Conservation (phyloP, 306 rosid genomes). For the Parietaria judaica region DNA sequence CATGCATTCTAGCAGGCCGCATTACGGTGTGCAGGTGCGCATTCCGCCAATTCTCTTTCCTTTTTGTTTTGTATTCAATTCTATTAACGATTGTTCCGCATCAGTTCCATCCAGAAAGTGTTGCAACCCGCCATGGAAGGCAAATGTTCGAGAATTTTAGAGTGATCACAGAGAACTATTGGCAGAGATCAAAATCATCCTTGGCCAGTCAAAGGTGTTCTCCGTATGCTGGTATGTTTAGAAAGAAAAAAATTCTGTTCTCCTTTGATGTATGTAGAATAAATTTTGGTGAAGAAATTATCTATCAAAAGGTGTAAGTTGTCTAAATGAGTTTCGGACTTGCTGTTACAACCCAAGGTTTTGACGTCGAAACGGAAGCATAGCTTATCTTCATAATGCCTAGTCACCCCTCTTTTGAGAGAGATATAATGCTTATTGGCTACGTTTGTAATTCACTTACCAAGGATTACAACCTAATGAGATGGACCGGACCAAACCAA, state of each 20-base stretch:
- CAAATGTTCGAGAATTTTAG: constrained; percentile 82
- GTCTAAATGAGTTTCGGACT: too few species aligned
- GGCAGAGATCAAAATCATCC: constrained; percentile 53
- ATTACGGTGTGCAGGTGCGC: constrained; percentile 93
- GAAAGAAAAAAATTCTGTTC: constrained; percentile 11
- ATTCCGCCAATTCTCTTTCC: constrained; percentile 16
- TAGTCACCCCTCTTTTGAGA: too few species aligned
- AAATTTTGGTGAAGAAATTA: neutral
- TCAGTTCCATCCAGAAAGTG: constrained; percentile 99
- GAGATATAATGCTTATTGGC: too few species aligned
- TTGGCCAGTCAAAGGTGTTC: constrained; percentile 21
- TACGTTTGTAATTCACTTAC: too few species aligned
- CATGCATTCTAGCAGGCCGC: constrained; percentile 84
- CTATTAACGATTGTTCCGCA: constrained; percentile 28
- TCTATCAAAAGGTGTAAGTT: neutral
- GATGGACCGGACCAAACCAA: too few species aligned
- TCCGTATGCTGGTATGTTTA: constrained; percentile 52
- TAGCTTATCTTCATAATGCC: too few species aligned
- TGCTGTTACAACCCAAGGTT: too few species aligned
- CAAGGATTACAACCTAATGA: too few species aligned
- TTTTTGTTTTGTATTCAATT: constrained; percentile 13
- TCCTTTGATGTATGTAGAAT: constrained; percentile 1
- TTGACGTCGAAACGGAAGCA: too few species aligned
- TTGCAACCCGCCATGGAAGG: constrained; percentile 80
- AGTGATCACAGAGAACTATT: constrained; percentile 68